Percentiles rank a stretch among this genome's conserved stretches.
These are phyloP conservation scores for Penicillium rolfsii DNA, from an alignment of 2,329 filamentous ascomycete genomes.

Conservation along the genomic window DNA sequence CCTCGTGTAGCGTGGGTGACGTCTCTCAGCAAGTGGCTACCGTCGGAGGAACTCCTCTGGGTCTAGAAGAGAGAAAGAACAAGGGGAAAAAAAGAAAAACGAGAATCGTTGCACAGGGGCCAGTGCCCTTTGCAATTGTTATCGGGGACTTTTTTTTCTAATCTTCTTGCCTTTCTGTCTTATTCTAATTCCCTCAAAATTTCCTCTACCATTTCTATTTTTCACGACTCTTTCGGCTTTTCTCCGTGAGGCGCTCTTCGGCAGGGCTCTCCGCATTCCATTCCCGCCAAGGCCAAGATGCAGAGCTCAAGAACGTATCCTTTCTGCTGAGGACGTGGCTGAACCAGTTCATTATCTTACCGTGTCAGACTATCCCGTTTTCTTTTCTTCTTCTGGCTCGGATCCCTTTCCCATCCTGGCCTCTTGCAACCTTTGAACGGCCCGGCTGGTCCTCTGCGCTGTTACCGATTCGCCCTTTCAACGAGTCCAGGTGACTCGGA, in stretches of 20 bases:
- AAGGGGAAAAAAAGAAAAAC: slow-evolving; percentile 8
- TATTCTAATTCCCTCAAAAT: slow-evolving; percentile 13
- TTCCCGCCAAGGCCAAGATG: slow-evolving; percentile 48
- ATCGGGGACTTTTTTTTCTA: slow-evolving; percentile 23
- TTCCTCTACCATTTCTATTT: slow-evolving; percentile 18
- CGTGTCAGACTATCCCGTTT: slow-evolving; percentile 37
- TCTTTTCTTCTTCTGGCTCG: slow-evolving; percentile 36
- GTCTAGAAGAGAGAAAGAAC: slow-evolving; percentile 1
- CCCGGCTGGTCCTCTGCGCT: slow-evolving; percentile 34
- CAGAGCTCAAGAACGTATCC: slow-evolving; percentile 46
- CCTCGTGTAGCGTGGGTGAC: slow-evolving; percentile 24
- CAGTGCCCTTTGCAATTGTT: slow-evolving; percentile 31
- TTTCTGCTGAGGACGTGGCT: slow-evolving; percentile 47
- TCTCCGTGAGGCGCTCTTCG: slow-evolving; percentile 43
- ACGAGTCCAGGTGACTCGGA: slow-evolving; percentile 47
- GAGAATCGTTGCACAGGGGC: slow-evolving; percentile 26
- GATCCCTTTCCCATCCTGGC: slow-evolving; percentile 36
- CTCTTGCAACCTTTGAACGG: slow-evolving; percentile 33
- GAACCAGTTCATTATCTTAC: slow-evolving; percentile 33
- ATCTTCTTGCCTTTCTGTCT: slow-evolving; percentile 2
- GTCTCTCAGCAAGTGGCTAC: slow-evolving; percentile 24
- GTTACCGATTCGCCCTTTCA: slow-evolving; percentile 38
- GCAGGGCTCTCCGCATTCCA: slow-evolving; percentile 47
- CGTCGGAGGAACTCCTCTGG: slow-evolving; percentile 19
- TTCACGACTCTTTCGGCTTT: slow-evolving; percentile 17